Conservation (phyloP, 768 basidiomycete species). For the Termitomyces sp. region DNA sequence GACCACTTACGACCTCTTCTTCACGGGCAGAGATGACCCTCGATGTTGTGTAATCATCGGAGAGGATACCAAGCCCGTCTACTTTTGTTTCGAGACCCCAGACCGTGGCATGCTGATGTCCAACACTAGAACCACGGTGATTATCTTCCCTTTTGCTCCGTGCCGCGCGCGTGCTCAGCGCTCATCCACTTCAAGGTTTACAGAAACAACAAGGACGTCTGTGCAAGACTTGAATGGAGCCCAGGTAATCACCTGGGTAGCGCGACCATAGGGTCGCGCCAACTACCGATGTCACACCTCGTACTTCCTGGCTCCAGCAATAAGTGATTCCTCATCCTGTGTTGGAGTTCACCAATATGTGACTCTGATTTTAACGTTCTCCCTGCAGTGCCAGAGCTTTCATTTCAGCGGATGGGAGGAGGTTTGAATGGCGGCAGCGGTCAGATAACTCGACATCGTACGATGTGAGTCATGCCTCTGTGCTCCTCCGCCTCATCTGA, state of each 20-base stretch:
- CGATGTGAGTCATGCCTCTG: slow-evolving; percentile 44
- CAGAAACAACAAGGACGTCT: slow-evolving; percentile 45
- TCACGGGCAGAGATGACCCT: slow-evolving; percentile 68
- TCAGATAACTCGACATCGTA: slow-evolving; percentile 48
- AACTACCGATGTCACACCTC: slow-evolving; percentile 60
- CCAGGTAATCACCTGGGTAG: slow-evolving; percentile 53
- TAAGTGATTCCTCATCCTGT: slow-evolving; percentile 36
- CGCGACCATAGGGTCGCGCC: slow-evolving; percentile 50
- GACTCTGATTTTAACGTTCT: slow-evolving; percentile 16
- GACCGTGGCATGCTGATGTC: slow-evolving; percentile 36
- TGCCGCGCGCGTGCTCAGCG: slow-evolving; percentile 7
- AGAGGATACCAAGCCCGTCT: slow-evolving; percentile 54
- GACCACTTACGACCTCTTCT: slow-evolving; percentile 56
- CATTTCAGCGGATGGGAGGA: slow-evolving; percentile 49
- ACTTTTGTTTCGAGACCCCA: slow-evolving; percentile 65
- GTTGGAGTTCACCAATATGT: slow-evolving; percentile 11
- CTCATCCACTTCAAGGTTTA: slow-evolving; percentile 29
- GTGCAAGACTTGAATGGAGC: slow-evolving; percentile 48
- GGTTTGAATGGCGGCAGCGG: slow-evolving; percentile 65
- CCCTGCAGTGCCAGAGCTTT: slow-evolving; percentile 56
- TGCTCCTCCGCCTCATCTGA: slow-evolving; percentile 1
- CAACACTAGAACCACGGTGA: slow-evolving; percentile 48
- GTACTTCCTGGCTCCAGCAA: slow-evolving; percentile 48
- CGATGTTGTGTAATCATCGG: slow-evolving; percentile 68
- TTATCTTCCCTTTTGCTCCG: slow-evolving; percentile 1